Evolutionary conservation across 495 filamentous ascomycete species (phyloP), one percentile per base, ranked within the genome.

Genomic region (Tuber calosporum): DNA sequence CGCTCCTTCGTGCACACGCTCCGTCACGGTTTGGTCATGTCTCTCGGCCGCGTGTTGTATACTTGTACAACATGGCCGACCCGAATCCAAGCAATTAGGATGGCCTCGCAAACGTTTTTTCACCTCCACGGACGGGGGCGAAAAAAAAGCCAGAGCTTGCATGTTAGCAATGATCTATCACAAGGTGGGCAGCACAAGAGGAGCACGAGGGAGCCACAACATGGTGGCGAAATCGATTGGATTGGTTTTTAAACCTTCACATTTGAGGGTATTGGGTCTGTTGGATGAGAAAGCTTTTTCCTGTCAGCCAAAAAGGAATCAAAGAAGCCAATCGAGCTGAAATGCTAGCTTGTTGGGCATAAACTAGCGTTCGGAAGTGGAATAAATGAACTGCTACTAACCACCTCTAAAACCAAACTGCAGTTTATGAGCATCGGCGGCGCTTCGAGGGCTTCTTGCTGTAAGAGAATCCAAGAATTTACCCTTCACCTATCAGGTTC

Each of bases 61-160:
- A 43, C 26, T 62, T 62, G 53, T 62, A 73, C 66, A 69, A 53
- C 40, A 40, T 69, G 67, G 68, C 69, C 67, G 70, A 74, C 67
- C 75, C 69, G 58, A 70, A 62, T 34, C 53, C 26, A 62, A 62
- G 53, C 53, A 62, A 34, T 34, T 71, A 40, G 53, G 68, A 58
- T 75, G 74, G 70, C 67, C 73, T 66, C 45, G 41, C 67, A 43
- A 75, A 77, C 68, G 76, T 73, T 77, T 75, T 73, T 77, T 67
- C 70, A 78, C 73, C 68, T 77, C 53, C 38, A 73, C 67, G 42
- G 58, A 30, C 62, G 69, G 19, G n/a, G 38, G 67, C 37, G 68
- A 26, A 17, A 30, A 74, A 69, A n/a, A 30, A 66, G n/a, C 17
- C 26, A 34, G 11, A 17, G 53, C 19, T 74, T 67, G 66, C 40